Evolutionary conservation across 2,329 filamentous ascomycete species (phyloP), one percentile per base, ranked within the genome.

Genomic region (Fusarium guadeloupense): DNA sequence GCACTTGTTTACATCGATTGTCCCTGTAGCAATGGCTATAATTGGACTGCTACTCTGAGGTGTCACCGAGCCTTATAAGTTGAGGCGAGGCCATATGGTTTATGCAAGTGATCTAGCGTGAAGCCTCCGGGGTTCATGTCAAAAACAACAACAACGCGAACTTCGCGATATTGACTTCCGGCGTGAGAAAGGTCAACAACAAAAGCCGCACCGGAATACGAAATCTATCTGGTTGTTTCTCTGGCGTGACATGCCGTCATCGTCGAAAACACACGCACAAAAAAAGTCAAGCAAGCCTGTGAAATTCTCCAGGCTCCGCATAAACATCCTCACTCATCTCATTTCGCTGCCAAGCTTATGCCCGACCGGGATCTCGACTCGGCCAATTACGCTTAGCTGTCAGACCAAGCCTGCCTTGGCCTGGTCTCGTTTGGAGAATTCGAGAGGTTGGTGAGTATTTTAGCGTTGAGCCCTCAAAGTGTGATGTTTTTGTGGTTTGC

Each of bases 291-390:
- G 39, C 39, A 20, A 14, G 26, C 44, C 35, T 42, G 28, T 19
- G n/a, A 12, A 37, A 47, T n/a, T 35, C 37, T 45, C 33, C 17
- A 39, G 13, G n/a, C 43, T 44, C 47, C 50, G 64, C 64, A 67
- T 65, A 39, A 59, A 48, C 48, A 39, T 21, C 48, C 48, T 53
- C 48, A 48, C 55, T 55, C 52, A 67, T 65, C 60, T 66, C 60
- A 66, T 66, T 66, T 66, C 63, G 46, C 59, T 54, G 45, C 57
- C 59, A 59, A 59, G 57, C 41, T 46, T 52, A 34, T 55, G 40
- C 30, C 51, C 33, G 43, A 46, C 64, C 53, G 34, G 64, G 64
- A 39, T 49, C 20, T 42, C 47, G 49, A 9, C 33, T 48, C 41
- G 41, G 47, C 48, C 60, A 63, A 63, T 63, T 55, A 55, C 59